A percentile compares a stretch with the other conserved stretches of the same genome.
Evolutionary conservation across 2,329 filamentous ascomycete genomes (phyloP).

Genomic region (Mycosphaerella arachidis): DNA sequence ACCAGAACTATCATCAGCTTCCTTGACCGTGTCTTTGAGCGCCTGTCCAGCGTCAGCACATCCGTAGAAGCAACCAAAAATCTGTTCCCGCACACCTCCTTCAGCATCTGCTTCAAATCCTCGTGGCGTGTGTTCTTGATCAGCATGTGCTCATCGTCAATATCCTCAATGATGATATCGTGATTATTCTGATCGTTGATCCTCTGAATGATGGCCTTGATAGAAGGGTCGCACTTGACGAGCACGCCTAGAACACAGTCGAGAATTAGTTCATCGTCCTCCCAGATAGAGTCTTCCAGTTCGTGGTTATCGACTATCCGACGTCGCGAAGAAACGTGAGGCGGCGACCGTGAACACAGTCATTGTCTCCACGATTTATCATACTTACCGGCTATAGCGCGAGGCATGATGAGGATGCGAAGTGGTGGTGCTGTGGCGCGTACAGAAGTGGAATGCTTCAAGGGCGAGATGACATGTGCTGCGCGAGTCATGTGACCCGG

Average conservation of each 20-base stretch:
- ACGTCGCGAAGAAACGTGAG: background rate
- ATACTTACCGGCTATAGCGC: conserved; percentile 22
- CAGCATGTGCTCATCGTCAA: conserved; percentile 71
- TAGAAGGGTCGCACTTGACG: conserved; percentile 78
- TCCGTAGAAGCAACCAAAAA: background rate
- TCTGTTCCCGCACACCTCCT: conserved; percentile 50
- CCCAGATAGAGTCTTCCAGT: background rate
- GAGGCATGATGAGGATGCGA: conserved; percentile 20
- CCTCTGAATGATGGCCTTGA: conserved; percentile 78
- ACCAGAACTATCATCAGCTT: conserved; percentile 33
- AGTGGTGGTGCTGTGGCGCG: background rate
- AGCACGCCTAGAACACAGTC: conserved; percentile 53
- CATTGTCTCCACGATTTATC: background rate
- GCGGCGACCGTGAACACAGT: background rate
- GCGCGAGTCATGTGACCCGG: background rate
- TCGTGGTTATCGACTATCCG: background rate
- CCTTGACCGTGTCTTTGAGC: conserved; percentile 36
- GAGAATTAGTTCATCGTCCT: background rate
- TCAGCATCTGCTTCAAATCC: conserved; percentile 62
- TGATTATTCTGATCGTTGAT: conserved; percentile 64
- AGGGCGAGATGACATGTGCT: background rate
- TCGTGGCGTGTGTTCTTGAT: conserved; percentile 70
- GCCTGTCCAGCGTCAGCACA: conserved; percentile 22
- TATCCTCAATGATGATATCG: conserved; percentile 73
- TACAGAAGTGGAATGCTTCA: background rate